phyloP scores from a whole-genome alignment of 2,329 filamentous ascomycete genomes.

The Cylindrodendrum hubeiense region DNA sequence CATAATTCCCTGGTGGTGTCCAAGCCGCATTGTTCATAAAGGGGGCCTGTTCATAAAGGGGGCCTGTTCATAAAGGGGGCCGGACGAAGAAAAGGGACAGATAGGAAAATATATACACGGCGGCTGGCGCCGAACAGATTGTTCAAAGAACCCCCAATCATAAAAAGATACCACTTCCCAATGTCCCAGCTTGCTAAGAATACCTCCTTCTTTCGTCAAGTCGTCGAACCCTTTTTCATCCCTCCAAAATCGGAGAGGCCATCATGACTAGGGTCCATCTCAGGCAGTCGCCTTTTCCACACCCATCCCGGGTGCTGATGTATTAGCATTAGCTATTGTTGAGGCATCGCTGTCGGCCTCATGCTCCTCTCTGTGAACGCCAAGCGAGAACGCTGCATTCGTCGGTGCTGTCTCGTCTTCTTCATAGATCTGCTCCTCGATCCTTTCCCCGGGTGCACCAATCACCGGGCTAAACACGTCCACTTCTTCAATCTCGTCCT shows the following conservation, averaged over 20 bases:
- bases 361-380: conserved; percentile 30
- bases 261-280: not conserved
- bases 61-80: conserved; percentile 14
- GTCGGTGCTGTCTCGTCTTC: conserved; percentile 49
- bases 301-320: conserved; percentile 10
- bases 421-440: conserved; percentile 62
- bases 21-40: conserved; percentile 29
- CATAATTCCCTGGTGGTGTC: conserved; percentile 5
- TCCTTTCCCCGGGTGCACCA: conserved; percentile 56
- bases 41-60: no score
- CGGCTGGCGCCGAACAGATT: conserved; percentile 29
- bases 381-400: conserved; percentile 26
- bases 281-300: conserved; percentile 25
- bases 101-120: conserved; percentile 26
- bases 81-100: conserved; percentile 12
- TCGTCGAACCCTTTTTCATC: conserved; percentile 34
- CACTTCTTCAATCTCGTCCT: conserved; percentile 67
- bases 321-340: conserved; percentile 22
- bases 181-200: conserved; percentile 34
- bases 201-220: conserved; percentile 39
- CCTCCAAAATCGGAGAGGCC: not conserved
- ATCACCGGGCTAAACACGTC: conserved; percentile 69
- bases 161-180: conserved; percentile 25
- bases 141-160: conserved; percentile 24
- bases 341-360: conserved; percentile 7